These are phyloP conservation scores for Litchi chinensis DNA, from an alignment of 345 rosid species.

Conservation along the genomic window DNA sequence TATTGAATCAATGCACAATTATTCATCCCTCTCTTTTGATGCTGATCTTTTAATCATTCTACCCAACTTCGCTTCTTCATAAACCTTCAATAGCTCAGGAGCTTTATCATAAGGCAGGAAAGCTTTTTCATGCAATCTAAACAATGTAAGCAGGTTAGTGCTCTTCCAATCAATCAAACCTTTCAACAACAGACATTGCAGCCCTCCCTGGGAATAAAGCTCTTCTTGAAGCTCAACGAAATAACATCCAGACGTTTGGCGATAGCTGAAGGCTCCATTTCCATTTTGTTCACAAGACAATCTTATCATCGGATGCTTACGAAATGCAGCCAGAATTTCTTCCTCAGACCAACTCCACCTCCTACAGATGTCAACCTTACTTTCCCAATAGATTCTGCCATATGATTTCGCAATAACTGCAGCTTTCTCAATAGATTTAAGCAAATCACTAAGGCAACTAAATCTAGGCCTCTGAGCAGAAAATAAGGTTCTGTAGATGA, in stretches of 20 bases:
- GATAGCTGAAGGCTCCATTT: conserved; percentile 6
- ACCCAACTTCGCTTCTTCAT: neutral
- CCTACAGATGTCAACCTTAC: conserved; percentile 20
- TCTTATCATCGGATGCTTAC: conserved; percentile 25
- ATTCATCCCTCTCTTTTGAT: neutral
- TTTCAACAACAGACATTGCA: neutral
- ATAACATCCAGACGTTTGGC: neutral
- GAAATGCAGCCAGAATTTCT: conserved; percentile 24
- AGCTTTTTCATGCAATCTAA: neutral
- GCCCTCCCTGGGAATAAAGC: conserved; percentile 3
- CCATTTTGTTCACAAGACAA: conserved; percentile 19
- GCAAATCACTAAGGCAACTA: neutral
- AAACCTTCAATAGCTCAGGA: conserved; percentile 15
- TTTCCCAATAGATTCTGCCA: conserved; percentile 24
- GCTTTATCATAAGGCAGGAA: conserved; percentile 1
- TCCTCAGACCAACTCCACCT: conserved; percentile 33
- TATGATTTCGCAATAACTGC: neutral
- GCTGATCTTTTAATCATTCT: neutral
- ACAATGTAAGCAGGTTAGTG: neutral
- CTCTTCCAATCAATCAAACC: neutral
- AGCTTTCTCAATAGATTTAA: conserved; percentile 15
- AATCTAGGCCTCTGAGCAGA: conserved; percentile 11
- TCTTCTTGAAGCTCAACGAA: conserved; percentile 12
- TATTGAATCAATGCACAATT: too few species aligned
- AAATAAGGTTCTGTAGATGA: neutral